Evolutionary conservation across 2,329 filamentous ascomycete species (phyloP), one percentile per base, ranked within the genome.

Genomic region (Pseudogymnoascus sp.): DNA sequence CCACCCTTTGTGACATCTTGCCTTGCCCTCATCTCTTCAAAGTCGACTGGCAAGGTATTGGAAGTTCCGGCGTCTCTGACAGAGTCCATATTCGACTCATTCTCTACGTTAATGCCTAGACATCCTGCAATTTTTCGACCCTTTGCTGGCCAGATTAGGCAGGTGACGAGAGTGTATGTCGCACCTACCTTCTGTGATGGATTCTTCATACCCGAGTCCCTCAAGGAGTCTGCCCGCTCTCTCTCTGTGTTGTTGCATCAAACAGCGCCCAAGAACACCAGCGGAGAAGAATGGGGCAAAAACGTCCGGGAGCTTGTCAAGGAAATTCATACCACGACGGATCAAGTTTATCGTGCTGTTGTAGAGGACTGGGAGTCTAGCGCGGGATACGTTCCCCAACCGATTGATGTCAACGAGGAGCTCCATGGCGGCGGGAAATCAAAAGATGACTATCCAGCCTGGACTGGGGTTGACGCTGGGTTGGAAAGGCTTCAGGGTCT

Each of bases 51-150:
- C 25, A 75, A 76, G 65, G 65, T 69, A 6, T 67, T 68, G n/a
- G 74, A 73, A 65, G 72, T 74, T 11, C 79, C 78, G 57, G 70
- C 71, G 64, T 73, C 77, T 9, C 75, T 91, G 36, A 73, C 89
- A 38, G 84, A 90, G 69, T 83, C 82, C 7, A 79, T 93, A 4
- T 82, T 92, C 37, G 83, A 88, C 64, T 84, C 89, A 58, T 85
- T 96, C 63, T 78, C 82, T 33, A 80, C 84, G 47, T 77, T 97
- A 35, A 76, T 96, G 33, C 87, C 89, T n/a, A 81, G 87, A 59
- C 92, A 96, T 72, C 87, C 90, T 30, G 89, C 91, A 6, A 90
- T 90, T 33, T 88, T 96, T 72, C 87, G 93, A 11, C 88, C 90
- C 0, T 90, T 87, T 70, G 80, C 83, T 62, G 79, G 81, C 37